These are phyloP conservation scores for Tolypocladium album DNA, from an alignment of 2,329 filamentous ascomycete genomes.

Conservation along the genomic window DNA sequence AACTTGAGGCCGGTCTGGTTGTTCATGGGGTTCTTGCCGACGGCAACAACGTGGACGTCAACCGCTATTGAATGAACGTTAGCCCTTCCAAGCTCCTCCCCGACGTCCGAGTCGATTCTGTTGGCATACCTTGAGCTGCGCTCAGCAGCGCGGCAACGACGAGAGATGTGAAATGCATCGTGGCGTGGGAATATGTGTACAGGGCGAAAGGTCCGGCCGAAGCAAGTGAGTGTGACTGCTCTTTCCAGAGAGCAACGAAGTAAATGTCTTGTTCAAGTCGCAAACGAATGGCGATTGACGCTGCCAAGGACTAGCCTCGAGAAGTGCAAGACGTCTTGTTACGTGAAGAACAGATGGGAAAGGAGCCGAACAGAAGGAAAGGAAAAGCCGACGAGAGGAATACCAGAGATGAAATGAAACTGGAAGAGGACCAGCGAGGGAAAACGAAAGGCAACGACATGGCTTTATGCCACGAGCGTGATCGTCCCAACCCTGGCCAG, in stretches of 20 bases:
- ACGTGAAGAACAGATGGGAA: not conserved
- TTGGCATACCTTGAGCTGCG: conserved; percentile 31
- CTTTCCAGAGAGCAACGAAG: not conserved
- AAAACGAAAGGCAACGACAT: not conserved
- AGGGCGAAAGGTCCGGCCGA: not conserved
- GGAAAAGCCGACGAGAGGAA: not conserved
- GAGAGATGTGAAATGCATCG: conserved; percentile 42
- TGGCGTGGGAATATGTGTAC: conserved; percentile 16
- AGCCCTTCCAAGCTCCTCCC: not conserved
- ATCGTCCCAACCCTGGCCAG: not conserved
- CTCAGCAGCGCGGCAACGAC: conserved; percentile 35
- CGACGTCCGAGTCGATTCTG: not conserved
- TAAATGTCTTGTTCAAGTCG: conserved; percentile 4
- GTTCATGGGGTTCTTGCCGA: conserved; percentile 41
- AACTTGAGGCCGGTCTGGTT: conserved; percentile 43
- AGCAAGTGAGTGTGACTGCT: not conserved
- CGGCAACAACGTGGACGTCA: conserved; percentile 53
- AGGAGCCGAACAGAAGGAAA: not conserved
- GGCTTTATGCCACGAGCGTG: not conserved
- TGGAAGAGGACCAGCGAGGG: not conserved
- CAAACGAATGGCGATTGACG: too few relatives aligned
- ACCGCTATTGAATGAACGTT: conserved; percentile 13
- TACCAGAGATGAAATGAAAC: not conserved
- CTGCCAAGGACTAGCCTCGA: conserved; percentile 35
- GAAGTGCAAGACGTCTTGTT: not conserved